Percentiles rank a stretch among this genome's conserved stretches.
Evolutionary conservation across 768 basidiomycete species (phyloP).

Genomic region (Artomyces pyxidatus): DNA sequence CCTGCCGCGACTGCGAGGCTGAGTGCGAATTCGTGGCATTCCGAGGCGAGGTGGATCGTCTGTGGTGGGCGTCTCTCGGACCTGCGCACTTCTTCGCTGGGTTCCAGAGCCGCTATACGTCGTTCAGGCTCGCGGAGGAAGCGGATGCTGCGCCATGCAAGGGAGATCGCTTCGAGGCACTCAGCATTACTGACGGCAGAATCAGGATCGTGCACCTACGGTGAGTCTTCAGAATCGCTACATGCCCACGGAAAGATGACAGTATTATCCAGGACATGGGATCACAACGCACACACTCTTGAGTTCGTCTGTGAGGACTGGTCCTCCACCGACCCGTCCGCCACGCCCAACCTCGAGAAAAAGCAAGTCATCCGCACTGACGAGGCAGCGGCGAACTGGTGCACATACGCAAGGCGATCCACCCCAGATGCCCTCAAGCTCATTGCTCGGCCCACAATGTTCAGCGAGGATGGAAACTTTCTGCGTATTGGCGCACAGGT

Average conservation of each 20-base stretch:
- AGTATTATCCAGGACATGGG: not conserved
- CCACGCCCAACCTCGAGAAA: not conserved
- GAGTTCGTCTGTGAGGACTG: not conserved
- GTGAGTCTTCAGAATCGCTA: too few relatives aligned
- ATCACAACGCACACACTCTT: not conserved
- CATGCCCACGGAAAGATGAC: too few relatives aligned
- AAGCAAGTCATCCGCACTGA: not conserved
- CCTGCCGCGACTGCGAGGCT: conserved; percentile 1
- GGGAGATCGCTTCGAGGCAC: not conserved
- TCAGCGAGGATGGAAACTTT: not conserved
- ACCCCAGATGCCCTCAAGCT: not conserved
- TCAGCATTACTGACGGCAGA: not conserved
- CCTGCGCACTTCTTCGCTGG: conserved; percentile 20
- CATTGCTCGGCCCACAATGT: conserved; percentile 1
- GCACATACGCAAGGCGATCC: not conserved
- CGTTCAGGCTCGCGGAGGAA: not conserved
- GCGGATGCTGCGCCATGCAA: not conserved
- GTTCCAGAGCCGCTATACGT: conserved; percentile 3
- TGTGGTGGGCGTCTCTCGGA: conserved; percentile 24
- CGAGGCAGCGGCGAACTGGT: not conserved
- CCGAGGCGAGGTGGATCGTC: conserved; percentile 21
- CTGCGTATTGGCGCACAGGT: conserved; percentile 10
- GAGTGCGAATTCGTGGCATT: conserved; percentile 7
- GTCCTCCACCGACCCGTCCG: not conserved
- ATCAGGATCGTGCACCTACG: not conserved